phyloP scores from a whole-genome alignment of 129 eudicot species.

The Calendula officinalis region DNA sequence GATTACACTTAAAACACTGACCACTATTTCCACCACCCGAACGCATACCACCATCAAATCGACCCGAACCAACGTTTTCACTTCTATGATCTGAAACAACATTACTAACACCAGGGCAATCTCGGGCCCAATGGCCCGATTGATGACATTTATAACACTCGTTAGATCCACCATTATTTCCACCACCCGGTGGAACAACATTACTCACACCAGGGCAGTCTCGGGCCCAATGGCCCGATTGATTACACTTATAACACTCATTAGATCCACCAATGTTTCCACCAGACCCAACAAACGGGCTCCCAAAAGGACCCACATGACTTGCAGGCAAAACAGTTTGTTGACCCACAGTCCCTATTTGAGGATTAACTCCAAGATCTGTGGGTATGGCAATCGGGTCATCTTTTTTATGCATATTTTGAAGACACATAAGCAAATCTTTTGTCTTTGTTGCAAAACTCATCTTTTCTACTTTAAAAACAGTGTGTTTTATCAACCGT shows the following conservation, averaged over 20 bases:
- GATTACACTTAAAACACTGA: conserved; percentile 69
- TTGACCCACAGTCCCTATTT: conserved; percentile 27
- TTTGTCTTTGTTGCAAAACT: conserved; percentile 47
- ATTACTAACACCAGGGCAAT: conserved; percentile 55
- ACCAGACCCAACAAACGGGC: conserved; percentile 36
- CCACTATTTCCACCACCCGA: conserved; percentile 20
- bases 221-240: too few species aligned
- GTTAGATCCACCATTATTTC: conserved; percentile 21
- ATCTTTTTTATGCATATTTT: conserved; percentile 34
- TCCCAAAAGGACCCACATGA: conserved; percentile 45
- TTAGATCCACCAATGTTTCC: conserved; percentile 11
- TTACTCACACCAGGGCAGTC: conserved; percentile 22
- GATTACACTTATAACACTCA: too few species aligned
- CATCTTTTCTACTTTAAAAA: conserved; percentile 59
- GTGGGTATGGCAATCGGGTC: conserved; percentile 28
- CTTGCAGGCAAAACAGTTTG: conserved; percentile 20
- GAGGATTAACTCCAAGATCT: conserved; percentile 11
- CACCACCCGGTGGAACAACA: conserved; percentile 29
- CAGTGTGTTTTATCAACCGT: conserved; percentile 57
- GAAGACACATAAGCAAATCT: conserved; percentile 36
- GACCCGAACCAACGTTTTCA: conserved; percentile 31
- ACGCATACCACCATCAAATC: conserved; percentile 36
- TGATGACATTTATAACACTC: conserved; percentile 67
- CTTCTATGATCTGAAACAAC: conserved; percentile 53
- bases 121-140: conserved; percentile 73